Evolutionary conservation across 73 alveolate species (phyloP), one percentile per base, ranked within the genome.

Genomic region (Uronychia setigera): DNA sequence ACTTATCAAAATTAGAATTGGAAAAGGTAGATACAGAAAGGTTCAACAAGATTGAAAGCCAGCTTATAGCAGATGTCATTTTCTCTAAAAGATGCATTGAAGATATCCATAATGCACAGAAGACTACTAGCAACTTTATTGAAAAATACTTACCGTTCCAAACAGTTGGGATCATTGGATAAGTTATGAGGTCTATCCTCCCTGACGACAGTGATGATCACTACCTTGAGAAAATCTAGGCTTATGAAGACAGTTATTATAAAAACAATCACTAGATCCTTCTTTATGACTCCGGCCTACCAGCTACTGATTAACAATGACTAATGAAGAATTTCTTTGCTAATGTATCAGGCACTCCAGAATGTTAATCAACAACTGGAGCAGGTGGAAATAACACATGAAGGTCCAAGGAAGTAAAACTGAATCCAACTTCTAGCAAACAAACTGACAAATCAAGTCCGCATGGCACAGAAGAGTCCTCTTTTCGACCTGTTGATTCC

Each of bases 151-250:
- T 46, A 5, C 67, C 67, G n/a, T 46, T 46, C 67, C 67, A 46
- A 46, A 46, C 67, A 46, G 67, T 46, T 5, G 67, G 67, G 67
- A 46, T 46, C 5, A 19, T 46, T 5, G 67, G n/a, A 11, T 11
- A 46, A 46, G 67, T 46, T 5, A 46, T 46, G 67, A 46, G 19
- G 67, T 5, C 67, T 46, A 19, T 46, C 67, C 19, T 46, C n/a
- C 67, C 67, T 46, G 67, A 46, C n/a, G 67, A 46, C 67, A 46
- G 67, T 46, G 67, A 46, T 5, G 67, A 46, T 46, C 67, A 46
- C 67, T 46, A 11, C 67, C 5, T 46, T 46, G 67, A 46, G 19
- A 46, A 46, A 46, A 46, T 46, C 19, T 19, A 46, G 19, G 67
- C 67, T 19, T 46, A 46, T 19, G 67, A 46, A 46, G 67, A 46